These are phyloP conservation scores for Cucumis cinereus DNA, from an alignment of 306 rosid genomes.

Conservation along the genomic window DNA sequence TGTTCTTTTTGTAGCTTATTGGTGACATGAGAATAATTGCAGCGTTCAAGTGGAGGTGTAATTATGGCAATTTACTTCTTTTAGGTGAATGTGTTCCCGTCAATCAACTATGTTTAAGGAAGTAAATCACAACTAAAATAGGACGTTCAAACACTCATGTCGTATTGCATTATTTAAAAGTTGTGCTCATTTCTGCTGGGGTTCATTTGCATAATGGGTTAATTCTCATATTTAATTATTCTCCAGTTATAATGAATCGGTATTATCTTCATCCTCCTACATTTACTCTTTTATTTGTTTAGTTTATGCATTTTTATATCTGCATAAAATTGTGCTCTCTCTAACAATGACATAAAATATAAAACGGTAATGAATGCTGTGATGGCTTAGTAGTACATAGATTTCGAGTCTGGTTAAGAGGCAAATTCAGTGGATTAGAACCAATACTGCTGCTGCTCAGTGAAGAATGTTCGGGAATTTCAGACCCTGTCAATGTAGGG, in stretches of 20 bases:
- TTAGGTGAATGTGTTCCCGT: neutral
- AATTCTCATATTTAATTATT: neutral
- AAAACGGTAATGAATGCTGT: neutral
- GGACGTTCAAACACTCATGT: neutral
- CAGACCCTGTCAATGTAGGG: neutral
- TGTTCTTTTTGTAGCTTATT: neutral
- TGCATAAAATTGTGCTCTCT: neutral
- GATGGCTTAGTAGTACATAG: neutral
- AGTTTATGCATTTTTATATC: neutral
- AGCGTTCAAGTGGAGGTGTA: neutral
- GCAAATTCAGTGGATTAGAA: neutral
- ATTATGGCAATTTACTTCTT: neutral
- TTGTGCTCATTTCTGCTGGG: neutral
- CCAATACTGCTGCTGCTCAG: neutral
- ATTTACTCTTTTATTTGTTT: neutral
- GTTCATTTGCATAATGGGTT: neutral
- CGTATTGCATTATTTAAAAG: neutral
- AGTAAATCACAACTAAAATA: neutral
- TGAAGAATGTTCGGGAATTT: neutral
- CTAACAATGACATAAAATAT: neutral
- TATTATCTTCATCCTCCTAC: neutral
- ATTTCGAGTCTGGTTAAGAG: neutral
- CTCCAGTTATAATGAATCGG: neutral
- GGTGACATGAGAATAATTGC: neutral
- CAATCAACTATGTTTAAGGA: neutral